A percentile compares a stretch with the other conserved stretches of the same genome.
Conservation (phyloP, 345 rosid genomes). For the Physaria fendleri region DNA sequence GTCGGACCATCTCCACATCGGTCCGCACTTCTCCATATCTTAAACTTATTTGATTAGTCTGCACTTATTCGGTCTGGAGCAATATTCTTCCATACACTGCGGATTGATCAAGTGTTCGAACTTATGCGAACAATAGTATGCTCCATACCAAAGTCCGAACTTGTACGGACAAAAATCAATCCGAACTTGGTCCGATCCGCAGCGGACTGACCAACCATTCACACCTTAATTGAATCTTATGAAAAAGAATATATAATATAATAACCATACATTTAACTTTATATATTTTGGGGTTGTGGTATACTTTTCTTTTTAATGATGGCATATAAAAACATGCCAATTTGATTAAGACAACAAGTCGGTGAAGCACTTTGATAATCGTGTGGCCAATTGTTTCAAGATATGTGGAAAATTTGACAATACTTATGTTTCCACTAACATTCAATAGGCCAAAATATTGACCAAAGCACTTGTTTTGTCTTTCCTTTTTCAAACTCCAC, state of each 20-base stretch:
- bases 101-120: too few relatives aligned
- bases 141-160: too few relatives aligned
- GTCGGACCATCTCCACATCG: too few relatives aligned
- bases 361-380: not conserved
- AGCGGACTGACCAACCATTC: too few relatives aligned
- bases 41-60: too few relatives aligned
- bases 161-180: too few relatives aligned
- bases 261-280: not conserved
- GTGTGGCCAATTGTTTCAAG: not conserved
- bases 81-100: too few relatives aligned
- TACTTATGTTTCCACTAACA: not conserved
- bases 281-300: not conserved
- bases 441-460: not conserved
- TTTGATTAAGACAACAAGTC: not conserved
- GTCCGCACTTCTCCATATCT: too few relatives aligned
- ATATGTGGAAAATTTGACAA: not conserved
- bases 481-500: not conserved
- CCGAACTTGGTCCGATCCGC: too few relatives aligned
- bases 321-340: not conserved
- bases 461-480: not conserved
- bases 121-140: too few relatives aligned
- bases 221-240: too few relatives aligned
- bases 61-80: too few relatives aligned
- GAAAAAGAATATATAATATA: not conserved
- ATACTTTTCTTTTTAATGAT: not conserved